phyloP scores from a whole-genome alignment of 1,284 basidiomycete species.

The Ustilago cynodontis region DNA sequence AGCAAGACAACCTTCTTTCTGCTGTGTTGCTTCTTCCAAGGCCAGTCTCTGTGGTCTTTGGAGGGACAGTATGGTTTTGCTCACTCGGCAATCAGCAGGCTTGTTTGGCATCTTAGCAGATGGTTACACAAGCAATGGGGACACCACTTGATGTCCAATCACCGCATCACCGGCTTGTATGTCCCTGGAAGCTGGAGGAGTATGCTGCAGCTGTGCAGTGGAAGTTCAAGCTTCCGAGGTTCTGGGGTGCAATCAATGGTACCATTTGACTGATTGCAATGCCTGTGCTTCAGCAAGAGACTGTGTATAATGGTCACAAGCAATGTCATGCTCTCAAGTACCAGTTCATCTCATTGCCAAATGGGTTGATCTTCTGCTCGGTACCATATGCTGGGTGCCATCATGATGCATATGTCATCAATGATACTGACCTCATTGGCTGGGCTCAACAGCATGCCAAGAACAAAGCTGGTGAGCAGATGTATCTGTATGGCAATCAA shows the following conservation, averaged over 20 bases:
- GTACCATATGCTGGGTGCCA: background rate
- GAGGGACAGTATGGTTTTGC: constrained; percentile 6
- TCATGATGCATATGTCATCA: background rate
- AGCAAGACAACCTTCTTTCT: constrained; percentile 13
- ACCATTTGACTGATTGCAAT: constrained; percentile 10
- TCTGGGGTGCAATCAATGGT: constrained; percentile 20
- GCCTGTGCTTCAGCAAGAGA: constrained; percentile 5
- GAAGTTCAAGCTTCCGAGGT: background rate
- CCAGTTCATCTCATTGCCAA: constrained; percentile 5
- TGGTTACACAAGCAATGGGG: constrained; percentile 5
- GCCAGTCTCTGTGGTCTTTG: background rate
- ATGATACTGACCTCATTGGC: background rate
- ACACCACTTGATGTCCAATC: background rate
- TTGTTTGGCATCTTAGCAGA: background rate
- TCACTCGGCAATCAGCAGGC: background rate
- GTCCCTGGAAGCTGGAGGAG: background rate
- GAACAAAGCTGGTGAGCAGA: background rate
- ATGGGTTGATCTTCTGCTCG: constrained; percentile 16
- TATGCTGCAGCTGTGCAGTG: constrained; percentile 11
- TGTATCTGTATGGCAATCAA: background rate
- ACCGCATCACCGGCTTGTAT: background rate
- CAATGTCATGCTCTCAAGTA: constrained; percentile 15
- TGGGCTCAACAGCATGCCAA: constrained; percentile 2
- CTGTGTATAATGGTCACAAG: constrained; percentile 14
- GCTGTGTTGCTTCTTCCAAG: constrained; percentile 4